Evolutionary conservation across 2,329 filamentous ascomycete species (phyloP).

Genomic region (Xylaria sp.): DNA sequence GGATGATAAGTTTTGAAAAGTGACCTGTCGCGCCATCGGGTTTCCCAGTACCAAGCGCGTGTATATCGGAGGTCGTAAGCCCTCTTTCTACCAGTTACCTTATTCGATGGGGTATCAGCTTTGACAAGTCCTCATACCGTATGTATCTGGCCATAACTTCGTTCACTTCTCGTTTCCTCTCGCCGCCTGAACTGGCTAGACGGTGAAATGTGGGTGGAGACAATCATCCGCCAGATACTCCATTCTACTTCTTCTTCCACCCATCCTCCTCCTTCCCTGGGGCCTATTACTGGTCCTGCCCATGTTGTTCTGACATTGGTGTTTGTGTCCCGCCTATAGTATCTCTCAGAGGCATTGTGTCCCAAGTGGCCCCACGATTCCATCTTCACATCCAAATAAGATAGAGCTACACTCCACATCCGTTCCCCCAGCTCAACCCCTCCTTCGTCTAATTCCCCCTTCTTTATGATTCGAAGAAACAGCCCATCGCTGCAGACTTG

Average conservation of each 20-base stretch:
- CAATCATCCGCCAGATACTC: conserved; percentile 35
- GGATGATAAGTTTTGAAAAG: conserved; percentile 26
- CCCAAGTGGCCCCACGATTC: conserved; percentile 50
- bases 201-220: conserved; percentile 37
- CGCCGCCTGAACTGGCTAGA: conserved; percentile 38
- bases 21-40: conserved; percentile 27
- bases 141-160: conserved; percentile 30
- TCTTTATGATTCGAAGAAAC: conserved; percentile 43
- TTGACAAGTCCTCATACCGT: conserved; percentile 23
- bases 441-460: conserved; percentile 47
- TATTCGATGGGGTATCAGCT: conserved; percentile 33
- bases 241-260: conserved; percentile 44
- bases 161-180: conserved; percentile 20
- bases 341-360: conserved; percentile 38
- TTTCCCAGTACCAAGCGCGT: conserved; percentile 12
- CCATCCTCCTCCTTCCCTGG: conserved; percentile 46
- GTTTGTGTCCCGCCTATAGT: conserved; percentile 50
- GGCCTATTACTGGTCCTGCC: conserved; percentile 39
- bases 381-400: conserved; percentile 50
- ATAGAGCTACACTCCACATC: conserved; percentile 47
- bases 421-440: conserved; percentile 49
- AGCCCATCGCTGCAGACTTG: conserved; percentile 44
- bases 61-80: conserved; percentile 24
- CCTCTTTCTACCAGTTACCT: conserved; percentile 21
- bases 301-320: conserved; percentile 45